Evolutionary conservation across 176 grass and related monocot species (phyloP), one percentile per base, ranked within the genome.

Genomic region (Guadua angustifolia): DNA sequence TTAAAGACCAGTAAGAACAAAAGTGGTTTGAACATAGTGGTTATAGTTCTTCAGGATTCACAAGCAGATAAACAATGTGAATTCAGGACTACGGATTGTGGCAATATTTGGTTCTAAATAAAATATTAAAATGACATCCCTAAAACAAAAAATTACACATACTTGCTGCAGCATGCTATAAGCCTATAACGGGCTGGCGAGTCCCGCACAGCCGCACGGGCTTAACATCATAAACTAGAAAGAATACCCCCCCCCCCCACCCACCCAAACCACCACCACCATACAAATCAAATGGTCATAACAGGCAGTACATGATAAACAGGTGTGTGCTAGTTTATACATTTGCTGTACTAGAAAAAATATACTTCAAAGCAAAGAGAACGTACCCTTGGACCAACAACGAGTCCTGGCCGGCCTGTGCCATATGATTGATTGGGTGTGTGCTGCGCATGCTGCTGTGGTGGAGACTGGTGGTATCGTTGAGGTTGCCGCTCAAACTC

Each of bases 331-430:
- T 62, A 32, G 39, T 9, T 1, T 42, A 85, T 7, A 40, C 2
- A 57, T 74, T 66, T 67, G 32, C 9, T 51, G 24, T 25, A 47
- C 7, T 66, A 40, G 25, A 25, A 61, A 59, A 32, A 53, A 42
- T 39, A 40, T 43, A 13, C 38, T 61, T 50, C 25, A 61, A 56
- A 49, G 63, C 40, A 82, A 78, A 62, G 46, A 43, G 74, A 44
- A 90, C 73, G 2, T 90, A 99, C 96, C 93, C 91, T 94, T 66
- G 93, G 93, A 74, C 97, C 97, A 70, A 93, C 78, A 57, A 95
- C 64, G 25, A 95, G 89, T 62, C 93, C 89, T 69, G 88, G 88
- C 60, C 84, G 87, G 63, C 83, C 86, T 22, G 79, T 80, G 59
- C 62, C 87, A 85, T 87, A 67, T 90, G 97, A 83, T 74, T 84